These are phyloP conservation scores for Thelephora terrestris DNA, from an alignment of 1,284 basidiomycete genomes.

Conservation along the genomic window DNA sequence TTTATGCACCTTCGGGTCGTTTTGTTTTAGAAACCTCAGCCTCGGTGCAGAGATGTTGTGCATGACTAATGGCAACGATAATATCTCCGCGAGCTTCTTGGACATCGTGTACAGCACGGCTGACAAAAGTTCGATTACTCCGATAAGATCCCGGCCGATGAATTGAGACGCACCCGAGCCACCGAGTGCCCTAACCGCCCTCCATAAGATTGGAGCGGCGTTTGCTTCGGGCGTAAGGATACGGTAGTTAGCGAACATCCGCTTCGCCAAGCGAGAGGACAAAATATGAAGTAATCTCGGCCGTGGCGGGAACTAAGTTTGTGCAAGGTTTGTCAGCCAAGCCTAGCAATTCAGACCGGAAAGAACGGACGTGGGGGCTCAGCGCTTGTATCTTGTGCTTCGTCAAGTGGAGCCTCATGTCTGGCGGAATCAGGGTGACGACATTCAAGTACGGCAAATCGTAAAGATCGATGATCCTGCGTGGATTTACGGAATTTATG, in stretches of 20 bases:
- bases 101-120: constrained; percentile 54
- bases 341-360: neutral
- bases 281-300: constrained; percentile 48
- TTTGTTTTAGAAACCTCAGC: constrained; percentile 24
- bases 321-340: neutral
- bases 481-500: neutral
- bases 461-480: constrained; percentile 62
- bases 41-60: constrained; percentile 43
- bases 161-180: constrained; percentile 60
- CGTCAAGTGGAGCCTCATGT: constrained; percentile 61
- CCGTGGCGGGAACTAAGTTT: constrained; percentile 51
- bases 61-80: constrained; percentile 52
- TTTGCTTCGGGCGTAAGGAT: constrained; percentile 75
- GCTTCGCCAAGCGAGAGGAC: constrained; percentile 50
- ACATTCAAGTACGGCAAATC: constrained; percentile 79
- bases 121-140: constrained; percentile 18
- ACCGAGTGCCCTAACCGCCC: constrained; percentile 57
- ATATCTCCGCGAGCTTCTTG: constrained; percentile 44
- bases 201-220: constrained; percentile 72
- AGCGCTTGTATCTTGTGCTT: constrained; percentile 55
- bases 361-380: constrained; percentile 51
- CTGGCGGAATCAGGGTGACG: constrained; percentile 50
- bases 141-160: constrained; percentile 5
- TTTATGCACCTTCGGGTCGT: constrained; percentile 38
- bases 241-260: constrained; percentile 41